These are phyloP conservation scores for Barnettozyma siamensis DNA, from an alignment of 805 yeast species.

Conservation along the genomic window DNA sequence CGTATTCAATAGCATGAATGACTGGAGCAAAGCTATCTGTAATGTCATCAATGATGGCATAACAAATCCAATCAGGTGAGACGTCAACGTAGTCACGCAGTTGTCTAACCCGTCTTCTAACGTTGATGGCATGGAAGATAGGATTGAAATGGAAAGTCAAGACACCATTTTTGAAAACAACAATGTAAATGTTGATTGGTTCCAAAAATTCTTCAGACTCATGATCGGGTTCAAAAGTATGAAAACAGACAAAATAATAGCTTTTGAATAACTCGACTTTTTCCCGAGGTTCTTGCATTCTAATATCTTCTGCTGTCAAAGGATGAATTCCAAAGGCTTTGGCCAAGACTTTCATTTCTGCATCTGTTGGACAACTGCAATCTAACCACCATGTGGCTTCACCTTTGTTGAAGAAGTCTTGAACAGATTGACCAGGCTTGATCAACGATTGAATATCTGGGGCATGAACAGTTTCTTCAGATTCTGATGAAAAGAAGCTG, in stretches of 20 bases:
- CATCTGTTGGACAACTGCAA: slow-evolving; percentile 89
- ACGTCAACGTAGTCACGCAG: slow-evolving; percentile 73
- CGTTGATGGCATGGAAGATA: slow-evolving; percentile 90
- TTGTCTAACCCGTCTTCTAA: slow-evolving; percentile 77
- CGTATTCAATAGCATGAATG: slow-evolving; percentile 69
- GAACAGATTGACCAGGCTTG: slow-evolving; percentile 55
- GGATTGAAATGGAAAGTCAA: slow-evolving; percentile 91
- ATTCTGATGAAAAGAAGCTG: slow-evolving; percentile 73
- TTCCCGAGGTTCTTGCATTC: slow-evolving; percentile 95
- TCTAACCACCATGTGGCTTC: slow-evolving; percentile 95
- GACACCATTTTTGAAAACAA: slow-evolving; percentile 88
- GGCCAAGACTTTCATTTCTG: slow-evolving; percentile 86
- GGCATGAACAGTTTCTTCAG: slow-evolving; percentile 85
- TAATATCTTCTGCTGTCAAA: slow-evolving; percentile 93
- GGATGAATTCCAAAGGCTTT: slow-evolving; percentile 98
- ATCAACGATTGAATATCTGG: slow-evolving; percentile 79
- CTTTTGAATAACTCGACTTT: slow-evolving; percentile 87
- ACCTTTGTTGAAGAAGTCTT: slow-evolving; percentile 63
- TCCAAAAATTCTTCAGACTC: slow-evolving; percentile 81
- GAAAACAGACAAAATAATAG: slow-evolving; percentile 95
- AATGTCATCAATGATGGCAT: slow-evolving; percentile 77
- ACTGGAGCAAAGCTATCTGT: slow-evolving; percentile 84
- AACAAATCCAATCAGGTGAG: slow-evolving; percentile 77
- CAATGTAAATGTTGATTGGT: slow-evolving; percentile 73
- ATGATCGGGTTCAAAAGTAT: slow-evolving; percentile 83